Base-by-base conservation (phyloP, 768 basidiomycete species). In the Psilocybe subaeruginosa region DNA sequence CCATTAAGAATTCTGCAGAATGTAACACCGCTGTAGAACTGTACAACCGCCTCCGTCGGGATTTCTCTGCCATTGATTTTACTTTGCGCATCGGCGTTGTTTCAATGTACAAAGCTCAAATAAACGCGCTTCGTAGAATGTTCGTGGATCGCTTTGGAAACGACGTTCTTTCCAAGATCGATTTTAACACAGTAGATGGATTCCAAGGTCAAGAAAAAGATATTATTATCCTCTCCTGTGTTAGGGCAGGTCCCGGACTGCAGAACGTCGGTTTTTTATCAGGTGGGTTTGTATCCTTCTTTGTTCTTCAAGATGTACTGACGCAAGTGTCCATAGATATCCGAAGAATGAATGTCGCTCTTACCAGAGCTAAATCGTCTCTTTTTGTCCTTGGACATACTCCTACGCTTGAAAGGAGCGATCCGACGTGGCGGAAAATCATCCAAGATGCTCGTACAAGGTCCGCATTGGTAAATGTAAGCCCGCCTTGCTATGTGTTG, bases 141-240 rank as follows among this genome's bases (percentile, higher is more conserved):
- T 99, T 99, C 67, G 77, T 81, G 48, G 74, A 80, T 57, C 81
- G 83, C 12, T 97, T 93, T 72, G 95, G 95, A 2, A 70, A 78
- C 33, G 82, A 86, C 23, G 85, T 97, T 19, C 68, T 89, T 0
- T 80, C 81, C 33, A 85, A 82, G 46, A 85, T 99, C 41, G 91
- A 96, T 69, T 98, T 99, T 78, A 92, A 97, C 71, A 99, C 97
- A 0, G 97, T 99, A 41, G 97, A 99, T 74, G 97, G 97, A 8
- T 99, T 99, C 70, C 97, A 99, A 74, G 97, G 97, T 51, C 97
- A 99, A 77, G 97, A 99, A 74, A 99, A 99, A 73, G 94, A 97
- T 67, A 86, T 99, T 56, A 97, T 99, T 75, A 98, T 99, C 65
- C 81, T 99, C 17, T 99, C 97, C 3, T 97, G 95, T 72, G 97